phyloP scores from a whole-genome alignment of 495 filamentous ascomycete species.

The Hyaloscypha bicolor region DNA sequence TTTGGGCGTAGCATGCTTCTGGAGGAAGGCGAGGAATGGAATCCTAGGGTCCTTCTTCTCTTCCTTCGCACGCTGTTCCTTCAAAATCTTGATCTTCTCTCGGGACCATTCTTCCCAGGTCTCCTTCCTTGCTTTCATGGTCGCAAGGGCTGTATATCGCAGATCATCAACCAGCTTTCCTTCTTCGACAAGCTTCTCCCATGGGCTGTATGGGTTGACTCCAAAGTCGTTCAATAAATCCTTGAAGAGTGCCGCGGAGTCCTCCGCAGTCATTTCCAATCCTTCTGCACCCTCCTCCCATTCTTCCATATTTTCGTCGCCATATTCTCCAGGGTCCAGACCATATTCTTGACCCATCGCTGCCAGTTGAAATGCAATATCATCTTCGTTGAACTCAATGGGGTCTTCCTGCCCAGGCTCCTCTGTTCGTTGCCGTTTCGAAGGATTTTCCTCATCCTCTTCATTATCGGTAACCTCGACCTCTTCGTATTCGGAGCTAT shows the following conservation, averaged over 20 bases:
- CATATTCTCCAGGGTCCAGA: conserved; percentile 69
- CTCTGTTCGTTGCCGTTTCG: conserved; percentile 70
- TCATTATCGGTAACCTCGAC: conserved; percentile 79
- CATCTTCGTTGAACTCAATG: conserved; percentile 91
- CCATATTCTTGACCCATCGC: conserved; percentile 62
- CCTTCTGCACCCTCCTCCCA: conserved; percentile 74
- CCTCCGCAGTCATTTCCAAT: conserved; percentile 64
- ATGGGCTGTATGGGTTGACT: conserved; percentile 87
- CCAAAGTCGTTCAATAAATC: conserved; percentile 81
- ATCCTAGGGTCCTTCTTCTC: conserved; percentile 86
- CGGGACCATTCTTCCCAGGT: conserved; percentile 81
- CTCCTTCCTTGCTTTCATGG: conserved; percentile 79
- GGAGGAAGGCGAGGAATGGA: conserved; percentile 80
- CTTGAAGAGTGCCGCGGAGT: conserved; percentile 74
- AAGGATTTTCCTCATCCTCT: conserved; percentile 46
- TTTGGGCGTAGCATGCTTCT: conserved; percentile 80
- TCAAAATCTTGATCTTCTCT: conserved; percentile 68
- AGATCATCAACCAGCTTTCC: conserved; percentile 82
- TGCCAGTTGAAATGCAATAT: conserved; percentile 89
- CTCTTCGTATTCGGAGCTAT: conserved; percentile 78
- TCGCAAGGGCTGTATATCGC: conserved; percentile 80
- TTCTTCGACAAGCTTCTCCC: conserved; percentile 84
- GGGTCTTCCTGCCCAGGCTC: conserved; percentile 55
- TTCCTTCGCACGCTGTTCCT: conserved; percentile 70
- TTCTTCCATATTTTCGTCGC: conserved; percentile 62